Percentiles rank a stretch among this genome's conserved stretches.
phyloP scores from a whole-genome alignment of 305 asterid genomes.

The Nicotiana rustica region DNA sequence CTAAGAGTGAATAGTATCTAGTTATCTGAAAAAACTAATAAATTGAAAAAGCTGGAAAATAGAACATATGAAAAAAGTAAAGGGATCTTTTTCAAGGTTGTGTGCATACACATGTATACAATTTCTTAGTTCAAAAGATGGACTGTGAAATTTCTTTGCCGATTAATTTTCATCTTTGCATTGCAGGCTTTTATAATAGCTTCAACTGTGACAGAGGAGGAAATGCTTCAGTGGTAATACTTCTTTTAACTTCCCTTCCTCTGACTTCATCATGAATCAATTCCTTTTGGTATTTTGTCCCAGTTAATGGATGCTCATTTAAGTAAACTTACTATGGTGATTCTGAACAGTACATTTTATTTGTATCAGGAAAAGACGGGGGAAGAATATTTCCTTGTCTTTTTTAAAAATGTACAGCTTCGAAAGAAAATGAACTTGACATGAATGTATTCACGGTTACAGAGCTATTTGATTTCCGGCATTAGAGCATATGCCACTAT shows the following conservation, averaged over 20 bases:
- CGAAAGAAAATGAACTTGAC: background rate
- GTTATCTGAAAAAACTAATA: background rate
- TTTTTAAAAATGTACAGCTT: background rate
- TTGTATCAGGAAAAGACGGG: background rate
- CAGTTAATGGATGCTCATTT: background rate
- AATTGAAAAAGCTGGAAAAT: background rate
- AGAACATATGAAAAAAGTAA: background rate
- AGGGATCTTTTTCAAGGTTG: background rate
- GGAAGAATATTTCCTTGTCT: too few relatives aligned
- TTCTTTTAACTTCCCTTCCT: background rate
- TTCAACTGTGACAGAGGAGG: slow-evolving; percentile 44
- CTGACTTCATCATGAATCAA: background rate
- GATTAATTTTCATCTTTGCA: background rate
- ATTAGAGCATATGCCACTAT: too few relatives aligned
- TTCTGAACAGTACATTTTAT: background rate
- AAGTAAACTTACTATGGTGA: background rate
- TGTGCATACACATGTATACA: background rate
- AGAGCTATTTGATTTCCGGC: too few relatives aligned
- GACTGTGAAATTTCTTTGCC: background rate
- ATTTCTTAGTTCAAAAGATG: background rate
- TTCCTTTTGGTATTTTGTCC: background rate
- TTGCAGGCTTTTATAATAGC: slow-evolving; percentile 50
- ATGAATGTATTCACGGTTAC: too few relatives aligned
- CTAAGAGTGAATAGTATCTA: background rate
- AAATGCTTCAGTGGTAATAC: slow-evolving; percentile 47